Evolutionary conservation across 305 asterid species (phyloP), one percentile per base, ranked within the genome.

Genomic region (Rubia peregrina): DNA sequence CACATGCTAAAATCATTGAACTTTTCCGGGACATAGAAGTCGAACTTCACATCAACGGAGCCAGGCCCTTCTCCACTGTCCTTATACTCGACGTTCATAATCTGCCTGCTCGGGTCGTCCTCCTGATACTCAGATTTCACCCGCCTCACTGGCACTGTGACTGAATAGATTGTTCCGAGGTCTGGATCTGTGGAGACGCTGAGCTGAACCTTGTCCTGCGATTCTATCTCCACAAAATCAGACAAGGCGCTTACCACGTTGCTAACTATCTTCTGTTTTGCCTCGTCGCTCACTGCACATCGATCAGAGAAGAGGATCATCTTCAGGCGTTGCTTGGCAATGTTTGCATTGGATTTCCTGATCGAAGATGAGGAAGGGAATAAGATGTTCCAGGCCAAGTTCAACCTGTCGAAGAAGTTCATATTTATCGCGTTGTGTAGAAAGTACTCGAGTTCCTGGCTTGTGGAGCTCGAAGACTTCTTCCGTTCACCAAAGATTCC

Each of bases 231-330:
- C 71, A 94, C 98, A 19, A 94, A 88, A 66, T 91, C 96, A 14
- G 98, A 94, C 26, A 91, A 75, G 17, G 88, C 92, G 9, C 72
- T 89, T 56, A 94, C 96, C 0, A 91, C 86, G 26, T 89, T 91
- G 80, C 90, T 88, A n/a, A 94, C 97, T 24, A 94, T 94, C 88
- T 87, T 84, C 88, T 86, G 96, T 67, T 94, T 94, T 26, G 98
- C 98, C 82, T 88, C 98, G 2, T 94, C 98, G 16, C 96, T 94
- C 67, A 94, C 98, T 17, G 94, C 98, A 67, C 98, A 93, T 6
- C 97, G 83, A 74, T 94, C 99, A 4, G 99, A 91, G 86, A 94
- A 94, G 74, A 94, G 92, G 76, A 94, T 94, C 99, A 94, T 94
- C 88, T 86, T 89, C 79, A 94, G 67, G 10, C 99, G 93, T 61